Base-by-base conservation (phyloP, 169 alveolate genomes). In the Besnoitia besnoiti region DNA sequence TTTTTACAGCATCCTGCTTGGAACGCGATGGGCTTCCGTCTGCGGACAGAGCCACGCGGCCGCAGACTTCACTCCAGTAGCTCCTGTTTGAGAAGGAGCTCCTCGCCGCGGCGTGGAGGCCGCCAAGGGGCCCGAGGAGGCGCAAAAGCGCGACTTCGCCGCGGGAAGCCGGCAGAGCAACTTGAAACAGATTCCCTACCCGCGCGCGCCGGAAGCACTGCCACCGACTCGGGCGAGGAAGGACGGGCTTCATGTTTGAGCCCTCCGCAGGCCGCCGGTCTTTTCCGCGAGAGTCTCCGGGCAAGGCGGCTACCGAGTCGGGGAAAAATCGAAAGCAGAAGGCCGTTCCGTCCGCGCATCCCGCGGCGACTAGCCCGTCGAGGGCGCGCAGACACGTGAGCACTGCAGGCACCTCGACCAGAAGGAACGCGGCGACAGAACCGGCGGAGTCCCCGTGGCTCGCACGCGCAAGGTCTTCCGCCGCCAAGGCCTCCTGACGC, bases 81-180 rank as follows among this genome's bases (percentile, higher is more conserved):
- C 82, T 73, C n/a, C 46, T 7, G 46, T 39, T 73, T 19, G 82
- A n/a, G 47, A 73, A 73, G 47, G 82, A 21, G n/a, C 46, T 73
- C 82, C 82, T 2, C 47, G 82, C 82, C 47, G 46, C 82, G 1
- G 82, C 82, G 46, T 73, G 82, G 44, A 73, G 82, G 47, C 82
- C 44, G 46, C 82, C 82, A 42, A 73, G 47, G 21, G 46, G 47
- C n/a, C 82, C 82, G 16, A 0, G 39, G n/a, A 39, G 82, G 27
- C 2, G 44, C 82, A 73, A n/a, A 73, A 19, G 24, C 2, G 0
- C 10, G 2, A 35, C 47, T 8, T 73, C 82, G 82, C 14, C 16
- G 5, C n/a, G 47, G 8, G 47, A 35, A 42, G 27, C 39, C 0
- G 82, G 82, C 82, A 73, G 82, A 73, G 82, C 39, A 73, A 73